Conservation (phyloP, 2,329 filamentous ascomycete genomes). For the Cyphellophora europaea region DNA sequence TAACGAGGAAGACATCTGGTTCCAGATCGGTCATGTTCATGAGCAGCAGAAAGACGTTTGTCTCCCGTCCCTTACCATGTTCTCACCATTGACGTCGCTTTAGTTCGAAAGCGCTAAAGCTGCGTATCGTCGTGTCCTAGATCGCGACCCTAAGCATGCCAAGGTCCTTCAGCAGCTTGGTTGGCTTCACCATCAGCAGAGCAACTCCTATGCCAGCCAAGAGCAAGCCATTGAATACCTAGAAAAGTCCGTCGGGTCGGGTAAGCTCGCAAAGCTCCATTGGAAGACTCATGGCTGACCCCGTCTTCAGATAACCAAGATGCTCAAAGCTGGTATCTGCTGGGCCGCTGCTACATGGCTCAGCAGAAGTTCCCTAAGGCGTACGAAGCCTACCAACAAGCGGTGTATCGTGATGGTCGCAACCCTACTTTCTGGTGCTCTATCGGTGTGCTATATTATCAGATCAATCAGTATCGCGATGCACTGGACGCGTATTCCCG, state of each 20-base stretch:
- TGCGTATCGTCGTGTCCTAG: slow-evolving; percentile 85
- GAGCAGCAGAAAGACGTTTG: slow-evolving; percentile 97
- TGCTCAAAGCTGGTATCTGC: slow-evolving; percentile 96
- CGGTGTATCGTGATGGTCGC: slow-evolving; percentile 92
- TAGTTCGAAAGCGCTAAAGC: slow-evolving; percentile 89
- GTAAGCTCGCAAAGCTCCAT: slow-evolving; percentile 42
- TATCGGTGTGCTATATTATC: slow-evolving; percentile 96
- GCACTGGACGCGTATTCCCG: slow-evolving; percentile 95
- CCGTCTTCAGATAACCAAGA: slow-evolving; percentile 67
- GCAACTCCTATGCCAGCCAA: slow-evolving; percentile 80
- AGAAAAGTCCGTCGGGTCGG: slow-evolving; percentile 89
- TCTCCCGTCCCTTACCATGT: slow-evolving; percentile 16
- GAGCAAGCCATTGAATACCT: slow-evolving; percentile 95
- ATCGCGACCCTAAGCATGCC: slow-evolving; percentile 89
- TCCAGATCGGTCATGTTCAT: slow-evolving; percentile 97
- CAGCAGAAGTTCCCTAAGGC: slow-evolving; percentile 98
- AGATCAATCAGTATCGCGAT: slow-evolving; percentile 99
- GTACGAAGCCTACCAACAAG: slow-evolving; percentile 97
- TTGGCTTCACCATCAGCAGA: slow-evolving; percentile 96
- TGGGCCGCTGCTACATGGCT: slow-evolving; percentile 98
- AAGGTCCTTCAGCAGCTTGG: slow-evolving; percentile 97
- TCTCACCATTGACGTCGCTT: slow-evolving; percentile 22
- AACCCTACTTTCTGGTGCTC: slow-evolving; percentile 99
- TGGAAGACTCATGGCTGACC: slow-evolving; percentile 2
- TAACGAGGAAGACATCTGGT: slow-evolving; percentile 98